These are phyloP conservation scores for Clarireedia hainanense DNA, from an alignment of 2,329 filamentous ascomycete genomes.

Conservation along the genomic window DNA sequence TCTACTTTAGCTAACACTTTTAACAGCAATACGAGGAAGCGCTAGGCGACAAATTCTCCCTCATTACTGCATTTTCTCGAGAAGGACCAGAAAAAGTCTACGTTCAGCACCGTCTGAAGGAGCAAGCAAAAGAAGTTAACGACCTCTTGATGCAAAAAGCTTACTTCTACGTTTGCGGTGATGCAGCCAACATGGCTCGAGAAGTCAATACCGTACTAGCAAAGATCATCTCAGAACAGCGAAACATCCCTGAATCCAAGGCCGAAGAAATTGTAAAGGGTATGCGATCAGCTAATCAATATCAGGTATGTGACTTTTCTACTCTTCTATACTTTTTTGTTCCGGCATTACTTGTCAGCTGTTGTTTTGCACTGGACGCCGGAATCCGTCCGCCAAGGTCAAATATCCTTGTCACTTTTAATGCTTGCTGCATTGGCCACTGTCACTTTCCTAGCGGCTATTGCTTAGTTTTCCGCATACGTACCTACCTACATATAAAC, in stretches of 20 bases:
- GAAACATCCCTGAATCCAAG: slow-evolving; percentile 75
- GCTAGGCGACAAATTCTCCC: slow-evolving; percentile 81
- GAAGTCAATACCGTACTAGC: slow-evolving; percentile 84
- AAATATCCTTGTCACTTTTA: too few species aligned
- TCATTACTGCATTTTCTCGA: slow-evolving; percentile 93
- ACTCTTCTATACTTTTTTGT: neutral
- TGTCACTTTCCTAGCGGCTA: too few species aligned
- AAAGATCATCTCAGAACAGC: slow-evolving; percentile 78
- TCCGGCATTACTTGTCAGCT: neutral
- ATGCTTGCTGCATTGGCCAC: too few species aligned
- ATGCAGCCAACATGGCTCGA: slow-evolving; percentile 93
- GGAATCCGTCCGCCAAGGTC: too few species aligned
- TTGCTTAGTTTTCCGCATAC: too few species aligned
- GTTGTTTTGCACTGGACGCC: neutral
- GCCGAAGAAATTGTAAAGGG: slow-evolving; percentile 95
- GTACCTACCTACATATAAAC: too few species aligned
- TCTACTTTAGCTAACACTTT: slow-evolving; percentile 14
- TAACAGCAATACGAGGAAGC: slow-evolving; percentile 70
- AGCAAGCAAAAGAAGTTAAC: slow-evolving; percentile 77
- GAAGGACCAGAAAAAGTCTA: slow-evolving; percentile 86
- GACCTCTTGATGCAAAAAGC: slow-evolving; percentile 78
- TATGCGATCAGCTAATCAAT: slow-evolving; percentile 91
- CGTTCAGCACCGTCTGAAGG: slow-evolving; percentile 86
- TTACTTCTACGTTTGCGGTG: slow-evolving; percentile 97
- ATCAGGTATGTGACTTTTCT: slow-evolving; percentile 58